Conservation (phyloP, 2,329 filamentous ascomycete genomes). For the Aspergillus floridensis region DNA sequence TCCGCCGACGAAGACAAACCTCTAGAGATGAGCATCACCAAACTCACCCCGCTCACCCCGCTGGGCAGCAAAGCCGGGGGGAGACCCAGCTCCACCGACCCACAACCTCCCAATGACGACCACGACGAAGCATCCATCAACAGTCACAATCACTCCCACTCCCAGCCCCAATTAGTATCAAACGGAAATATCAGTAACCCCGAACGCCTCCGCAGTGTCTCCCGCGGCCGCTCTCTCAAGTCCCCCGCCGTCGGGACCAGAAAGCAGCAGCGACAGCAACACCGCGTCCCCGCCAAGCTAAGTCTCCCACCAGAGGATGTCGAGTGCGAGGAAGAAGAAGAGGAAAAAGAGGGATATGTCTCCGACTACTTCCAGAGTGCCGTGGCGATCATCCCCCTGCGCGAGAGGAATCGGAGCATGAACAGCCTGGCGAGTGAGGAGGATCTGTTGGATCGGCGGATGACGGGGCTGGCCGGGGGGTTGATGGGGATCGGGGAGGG, state of each 20-base stretch:
- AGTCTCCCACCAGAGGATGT: slow-evolving; percentile 11
- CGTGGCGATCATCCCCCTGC: slow-evolving; percentile 7
- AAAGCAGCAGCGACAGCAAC: slow-evolving; percentile 5
- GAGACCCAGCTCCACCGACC: too few species aligned
- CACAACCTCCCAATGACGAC: too few species aligned
- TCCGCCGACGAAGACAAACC: slow-evolving; percentile 78
- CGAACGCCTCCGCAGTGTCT: slow-evolving; percentile 3
- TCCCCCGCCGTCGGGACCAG: slow-evolving; percentile 6
- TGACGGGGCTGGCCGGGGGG: slow-evolving; percentile 54
- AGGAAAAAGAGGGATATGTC: slow-evolving; percentile 12
- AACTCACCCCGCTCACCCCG: slow-evolving; percentile 23
- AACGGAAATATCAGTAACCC: slow-evolving; percentile 6
- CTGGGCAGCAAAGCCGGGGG: neutral
- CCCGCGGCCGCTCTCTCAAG: slow-evolving; percentile 9
- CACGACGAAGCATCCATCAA: too few species aligned
- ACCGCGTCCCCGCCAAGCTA: slow-evolving; percentile 20
- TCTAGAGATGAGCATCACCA: slow-evolving; percentile 72
- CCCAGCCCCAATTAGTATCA: neutral
- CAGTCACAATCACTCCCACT: too few species aligned
- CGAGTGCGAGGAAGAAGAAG: neutral
- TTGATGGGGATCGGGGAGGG: slow-evolving; percentile 48
- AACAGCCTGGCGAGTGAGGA: slow-evolving; percentile 56
- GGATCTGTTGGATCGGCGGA: slow-evolving; percentile 55
- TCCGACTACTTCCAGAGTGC: slow-evolving; percentile 25
- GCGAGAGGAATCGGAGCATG: slow-evolving; percentile 44